phyloP scores from a whole-genome alignment of 2,329 filamentous ascomycete genomes.

The Diaporthe sp. region DNA sequence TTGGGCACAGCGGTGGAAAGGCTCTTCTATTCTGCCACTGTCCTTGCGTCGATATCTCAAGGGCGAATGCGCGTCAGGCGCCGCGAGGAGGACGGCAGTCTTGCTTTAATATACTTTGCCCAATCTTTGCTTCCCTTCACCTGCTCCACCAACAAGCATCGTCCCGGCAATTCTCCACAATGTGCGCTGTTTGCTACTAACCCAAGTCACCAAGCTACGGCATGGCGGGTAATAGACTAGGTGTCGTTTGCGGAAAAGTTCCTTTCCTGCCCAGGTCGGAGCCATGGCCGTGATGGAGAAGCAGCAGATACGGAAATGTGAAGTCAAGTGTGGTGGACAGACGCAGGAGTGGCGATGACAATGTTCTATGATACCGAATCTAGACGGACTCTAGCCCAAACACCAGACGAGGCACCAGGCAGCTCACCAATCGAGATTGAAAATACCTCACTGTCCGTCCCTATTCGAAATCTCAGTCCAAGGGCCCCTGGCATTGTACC shows the following conservation, averaged over 20 bases:
- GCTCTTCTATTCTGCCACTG: constrained; percentile 26
- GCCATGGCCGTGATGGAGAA: neutral
- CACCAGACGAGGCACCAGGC: neutral
- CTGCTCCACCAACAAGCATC: neutral
- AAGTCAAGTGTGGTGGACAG: neutral
- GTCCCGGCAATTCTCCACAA: neutral
- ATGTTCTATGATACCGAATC: neutral
- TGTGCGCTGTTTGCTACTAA: neutral
- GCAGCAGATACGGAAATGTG: neutral
- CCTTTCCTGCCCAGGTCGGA: neutral
- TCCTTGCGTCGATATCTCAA: constrained; percentile 2
- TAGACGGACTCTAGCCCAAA: neutral
- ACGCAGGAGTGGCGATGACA: neutral
- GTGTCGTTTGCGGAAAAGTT: neutral
- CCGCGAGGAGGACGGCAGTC: constrained; percentile 27
- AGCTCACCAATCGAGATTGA: neutral
- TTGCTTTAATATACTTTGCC: constrained; percentile 37
- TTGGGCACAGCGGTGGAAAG: neutral
- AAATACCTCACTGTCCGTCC: neutral
- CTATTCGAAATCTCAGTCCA: neutral
- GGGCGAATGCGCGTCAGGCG: constrained; percentile 18
- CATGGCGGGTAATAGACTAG: neutral
- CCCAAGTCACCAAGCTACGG: neutral
- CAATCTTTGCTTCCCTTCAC: constrained; percentile 6
- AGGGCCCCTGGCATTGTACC: neutral